phyloP scores from a whole-genome alignment of 2,329 filamentous ascomycete genomes.

The Aureobasidium namibiae region DNA sequence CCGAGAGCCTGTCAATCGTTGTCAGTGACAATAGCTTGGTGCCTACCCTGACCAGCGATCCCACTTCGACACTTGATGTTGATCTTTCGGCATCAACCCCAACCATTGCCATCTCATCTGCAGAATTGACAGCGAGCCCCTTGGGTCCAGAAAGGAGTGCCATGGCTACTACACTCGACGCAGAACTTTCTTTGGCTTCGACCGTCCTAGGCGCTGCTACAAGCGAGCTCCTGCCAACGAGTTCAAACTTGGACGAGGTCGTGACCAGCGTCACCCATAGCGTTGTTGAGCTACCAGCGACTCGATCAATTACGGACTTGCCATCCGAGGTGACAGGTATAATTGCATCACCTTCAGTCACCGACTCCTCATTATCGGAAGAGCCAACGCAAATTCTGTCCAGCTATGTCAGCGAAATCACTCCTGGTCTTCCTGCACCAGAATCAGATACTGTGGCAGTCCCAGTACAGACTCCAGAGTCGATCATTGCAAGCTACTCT shows the following conservation, averaged over 20 bases:
- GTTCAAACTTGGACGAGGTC: neutral
- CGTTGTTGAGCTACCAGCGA: neutral
- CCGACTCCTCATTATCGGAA: too few relatives aligned
- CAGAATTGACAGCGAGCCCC: too few relatives aligned
- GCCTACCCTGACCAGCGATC: neutral
- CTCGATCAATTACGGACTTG: neutral
- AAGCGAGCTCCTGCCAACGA: neutral
- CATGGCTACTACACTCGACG: too few relatives aligned
- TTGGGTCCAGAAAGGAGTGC: too few relatives aligned
- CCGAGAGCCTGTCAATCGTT: neutral
- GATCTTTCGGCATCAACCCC: neutral
- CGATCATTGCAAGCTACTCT: neutral
- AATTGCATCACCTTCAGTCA: neutral
- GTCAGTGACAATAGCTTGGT: neutral
- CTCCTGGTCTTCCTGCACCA: too few relatives aligned
- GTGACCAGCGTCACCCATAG: neutral
- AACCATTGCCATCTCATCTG: neutral
- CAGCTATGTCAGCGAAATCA: too few relatives aligned
- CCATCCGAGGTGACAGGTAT: neutral
- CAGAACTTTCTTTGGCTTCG: neutral
- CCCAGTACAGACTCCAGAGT: neutral
- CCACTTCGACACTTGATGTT: neutral
- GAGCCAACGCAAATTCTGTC: too few relatives aligned
- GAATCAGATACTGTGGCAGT: too few relatives aligned
- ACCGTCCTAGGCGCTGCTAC: neutral